A percentile compares a stretch with the other conserved stretches of the same genome.
These are phyloP conservation scores for Phymatotrichopsis omnivora DNA, from an alignment of 2,329 filamentous ascomycete species.

Conservation along the genomic window DNA sequence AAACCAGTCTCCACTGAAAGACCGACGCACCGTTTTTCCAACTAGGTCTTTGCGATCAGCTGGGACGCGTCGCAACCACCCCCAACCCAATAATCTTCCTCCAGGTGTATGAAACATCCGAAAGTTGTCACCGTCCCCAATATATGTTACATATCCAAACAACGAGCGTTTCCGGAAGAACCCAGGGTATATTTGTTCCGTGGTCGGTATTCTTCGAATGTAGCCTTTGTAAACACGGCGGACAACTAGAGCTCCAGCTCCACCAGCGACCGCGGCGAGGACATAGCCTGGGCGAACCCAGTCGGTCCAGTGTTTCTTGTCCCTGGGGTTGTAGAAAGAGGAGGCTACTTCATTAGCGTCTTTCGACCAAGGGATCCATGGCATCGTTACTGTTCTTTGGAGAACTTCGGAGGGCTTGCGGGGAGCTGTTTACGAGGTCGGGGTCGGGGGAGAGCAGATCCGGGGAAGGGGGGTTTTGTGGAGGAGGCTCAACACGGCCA, in stretches of 20 bases:
- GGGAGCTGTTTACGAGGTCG: too few species aligned
- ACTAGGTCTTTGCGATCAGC: conserved; percentile 57
- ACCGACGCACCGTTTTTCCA: conserved; percentile 58
- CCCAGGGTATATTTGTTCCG: conserved; percentile 60
- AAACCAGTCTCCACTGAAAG: not conserved
- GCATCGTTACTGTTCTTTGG: too few species aligned
- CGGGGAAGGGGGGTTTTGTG: too few species aligned
- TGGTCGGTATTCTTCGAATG: conserved; percentile 71
- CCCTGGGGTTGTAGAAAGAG: too few species aligned
- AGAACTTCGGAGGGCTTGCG: too few species aligned
- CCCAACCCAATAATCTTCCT: conserved; percentile 80
- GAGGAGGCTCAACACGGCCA: too few species aligned
- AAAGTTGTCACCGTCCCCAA: conserved; percentile 95
- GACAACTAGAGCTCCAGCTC: conserved; percentile 45
- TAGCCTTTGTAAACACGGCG: conserved; percentile 61
- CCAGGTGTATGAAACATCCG: conserved; percentile 90
- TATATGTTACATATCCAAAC: conserved; percentile 79
- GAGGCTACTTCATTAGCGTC: too few species aligned
- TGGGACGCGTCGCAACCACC: conserved; percentile 72
- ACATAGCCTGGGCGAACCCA: not conserved
- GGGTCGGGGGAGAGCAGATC: too few species aligned
- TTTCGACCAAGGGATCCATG: too few species aligned
- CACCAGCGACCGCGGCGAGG: conserved; percentile 39
- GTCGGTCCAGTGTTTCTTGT: too few species aligned
- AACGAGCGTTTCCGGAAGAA: conserved; percentile 67